phyloP scores from a whole-genome alignment of 306 rosid genomes.

The Vachellia pachyceras region DNA sequence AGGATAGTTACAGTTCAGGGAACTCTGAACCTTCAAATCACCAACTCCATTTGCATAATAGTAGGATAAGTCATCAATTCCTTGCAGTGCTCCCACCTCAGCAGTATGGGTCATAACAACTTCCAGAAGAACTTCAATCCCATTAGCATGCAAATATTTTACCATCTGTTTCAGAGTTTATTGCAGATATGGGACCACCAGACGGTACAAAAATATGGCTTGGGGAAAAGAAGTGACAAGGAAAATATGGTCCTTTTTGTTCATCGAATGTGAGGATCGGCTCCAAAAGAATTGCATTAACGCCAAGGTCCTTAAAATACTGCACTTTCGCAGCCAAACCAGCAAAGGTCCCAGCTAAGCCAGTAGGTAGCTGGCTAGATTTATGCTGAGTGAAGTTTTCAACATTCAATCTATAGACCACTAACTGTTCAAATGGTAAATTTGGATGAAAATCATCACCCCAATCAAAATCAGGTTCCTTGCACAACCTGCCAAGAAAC shows the following conservation, averaged over 20 bases:
- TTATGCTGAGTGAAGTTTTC: slow-evolving; percentile 62
- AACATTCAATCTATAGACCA: slow-evolving; percentile 76
- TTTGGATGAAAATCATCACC: slow-evolving; percentile 54
- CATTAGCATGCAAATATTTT: slow-evolving; percentile 78
- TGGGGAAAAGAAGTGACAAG: slow-evolving; percentile 80
- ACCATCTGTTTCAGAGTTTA: slow-evolving; percentile 85
- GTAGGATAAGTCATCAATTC: slow-evolving; percentile 74
- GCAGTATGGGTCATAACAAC: slow-evolving; percentile 87
- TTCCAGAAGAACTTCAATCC: slow-evolving; percentile 87
- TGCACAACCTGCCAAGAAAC: slow-evolving; percentile 63
- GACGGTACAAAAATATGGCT: slow-evolving; percentile 68
- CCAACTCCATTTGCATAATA: slow-evolving; percentile 48
- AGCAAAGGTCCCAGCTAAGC: slow-evolving; percentile 81
- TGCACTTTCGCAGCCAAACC: slow-evolving; percentile 78
- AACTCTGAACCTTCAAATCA: slow-evolving; percentile 45
- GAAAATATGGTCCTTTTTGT: slow-evolving; percentile 83
- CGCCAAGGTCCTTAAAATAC: slow-evolving; percentile 75
- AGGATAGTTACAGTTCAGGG: slow-evolving; percentile 83
- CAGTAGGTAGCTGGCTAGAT: slow-evolving; percentile 66
- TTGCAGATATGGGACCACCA: slow-evolving; percentile 59
- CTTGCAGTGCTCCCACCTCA: slow-evolving; percentile 67
- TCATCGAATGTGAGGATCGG: slow-evolving; percentile 77
- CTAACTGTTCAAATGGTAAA: slow-evolving; percentile 68
- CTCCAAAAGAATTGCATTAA: slow-evolving; percentile 82
- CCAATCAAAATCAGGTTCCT: slow-evolving; percentile 83